A percentile compares a stretch with the other conserved stretches of the same genome.
phyloP scores from a whole-genome alignment of 2,329 filamentous ascomycete species.

The Lecanosticta acicola region DNA sequence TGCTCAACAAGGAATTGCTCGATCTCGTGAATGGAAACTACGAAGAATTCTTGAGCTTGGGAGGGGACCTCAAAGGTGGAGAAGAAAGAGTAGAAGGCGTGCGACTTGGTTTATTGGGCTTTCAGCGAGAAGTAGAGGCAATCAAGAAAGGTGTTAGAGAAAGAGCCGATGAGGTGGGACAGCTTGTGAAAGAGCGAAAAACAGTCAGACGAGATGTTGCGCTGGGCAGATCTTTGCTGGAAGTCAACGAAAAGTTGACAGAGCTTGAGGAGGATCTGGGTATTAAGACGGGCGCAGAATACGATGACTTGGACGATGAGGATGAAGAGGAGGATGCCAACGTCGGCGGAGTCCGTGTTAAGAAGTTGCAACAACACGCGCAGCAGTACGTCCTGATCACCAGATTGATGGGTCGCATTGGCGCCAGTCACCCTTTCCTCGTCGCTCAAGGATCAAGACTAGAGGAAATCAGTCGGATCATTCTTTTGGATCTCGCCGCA shows the following conservation, averaged over 20 bases:
- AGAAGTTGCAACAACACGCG: conserved; percentile 50
- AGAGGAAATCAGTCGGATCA: conserved; percentile 53
- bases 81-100: conserved; percentile 90
- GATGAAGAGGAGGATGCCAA: conserved; percentile 31
- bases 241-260: conserved; percentile 58
- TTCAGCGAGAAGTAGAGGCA: conserved; percentile 72
- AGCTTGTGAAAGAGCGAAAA: conserved; percentile 61
- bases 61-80: conserved; percentile 74
- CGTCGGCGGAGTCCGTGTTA: conserved; percentile 30
- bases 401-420: conserved; percentile 47
- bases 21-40: conserved; percentile 96
- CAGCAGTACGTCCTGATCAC: conserved; percentile 54
- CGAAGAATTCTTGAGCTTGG: conserved; percentile 79
- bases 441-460: conserved; percentile 52
- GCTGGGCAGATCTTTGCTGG: conserved; percentile 56
- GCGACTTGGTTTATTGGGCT: conserved; percentile 77
- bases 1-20: conserved; percentile 78
- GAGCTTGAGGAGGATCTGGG: conserved; percentile 60
- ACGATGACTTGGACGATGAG: conserved; percentile 26
- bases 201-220: conserved; percentile 60
- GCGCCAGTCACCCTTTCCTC: conserved; percentile 58
- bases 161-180: conserved; percentile 58
- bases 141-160: conserved; percentile 61
- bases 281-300: conserved; percentile 37
- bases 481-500: conserved; percentile 60